Conservation (phyloP, 331 rosid genomes). For the Pyracantha coccinea region DNA sequence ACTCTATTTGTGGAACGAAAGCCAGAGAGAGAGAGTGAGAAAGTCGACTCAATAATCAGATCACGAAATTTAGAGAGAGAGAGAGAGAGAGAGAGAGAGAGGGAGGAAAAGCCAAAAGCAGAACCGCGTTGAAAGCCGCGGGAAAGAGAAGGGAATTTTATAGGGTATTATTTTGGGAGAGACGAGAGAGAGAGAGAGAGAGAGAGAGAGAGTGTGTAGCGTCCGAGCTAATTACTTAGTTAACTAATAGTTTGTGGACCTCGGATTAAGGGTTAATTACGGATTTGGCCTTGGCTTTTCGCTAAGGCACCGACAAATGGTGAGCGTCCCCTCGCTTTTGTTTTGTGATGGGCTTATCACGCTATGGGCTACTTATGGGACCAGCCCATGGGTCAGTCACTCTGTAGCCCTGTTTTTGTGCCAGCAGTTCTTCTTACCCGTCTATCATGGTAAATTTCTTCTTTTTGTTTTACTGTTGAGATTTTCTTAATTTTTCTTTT, state of each 20-base stretch:
- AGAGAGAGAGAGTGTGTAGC: background rate
- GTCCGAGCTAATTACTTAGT: background rate
- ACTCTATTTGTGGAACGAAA: background rate
- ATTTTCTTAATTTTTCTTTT: too few species aligned
- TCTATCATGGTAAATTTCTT: background rate
- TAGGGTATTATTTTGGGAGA: background rate
- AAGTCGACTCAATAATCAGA: too few species aligned
- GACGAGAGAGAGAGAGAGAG: background rate
- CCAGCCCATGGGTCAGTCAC: background rate
- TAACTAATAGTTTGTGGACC: background rate
- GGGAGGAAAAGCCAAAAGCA: constrained; percentile 20
- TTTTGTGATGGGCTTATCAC: background rate
- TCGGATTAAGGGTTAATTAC: background rate
- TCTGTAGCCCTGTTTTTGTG: background rate
- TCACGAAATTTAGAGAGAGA: too few species aligned
- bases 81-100: background rate
- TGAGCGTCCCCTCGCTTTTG: background rate
- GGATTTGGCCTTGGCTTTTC: background rate
- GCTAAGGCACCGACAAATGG: constrained; percentile 19
- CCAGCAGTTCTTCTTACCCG: background rate
- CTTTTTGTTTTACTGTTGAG: background rate
- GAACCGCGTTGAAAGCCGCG: constrained; percentile 70
- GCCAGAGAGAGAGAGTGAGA: background rate
- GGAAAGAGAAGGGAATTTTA: constrained; percentile 19
- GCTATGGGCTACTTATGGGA: background rate